Base-by-base conservation (phyloP, 331 rosid species). In the Quercus lobata region DNA sequence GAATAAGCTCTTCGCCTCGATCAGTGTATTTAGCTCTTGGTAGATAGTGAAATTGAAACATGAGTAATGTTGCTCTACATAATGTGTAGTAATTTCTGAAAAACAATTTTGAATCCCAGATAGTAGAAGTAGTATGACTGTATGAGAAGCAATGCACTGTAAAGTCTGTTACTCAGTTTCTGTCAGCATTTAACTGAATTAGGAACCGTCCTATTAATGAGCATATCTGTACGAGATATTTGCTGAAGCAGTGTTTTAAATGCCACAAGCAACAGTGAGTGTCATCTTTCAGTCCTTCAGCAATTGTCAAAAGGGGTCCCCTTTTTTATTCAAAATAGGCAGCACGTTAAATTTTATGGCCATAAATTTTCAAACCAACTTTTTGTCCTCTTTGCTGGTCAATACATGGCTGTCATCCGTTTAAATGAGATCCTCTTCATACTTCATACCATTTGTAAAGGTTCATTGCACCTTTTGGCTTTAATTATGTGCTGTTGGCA, bases 191-290 rank as follows among this genome's bases (percentile, higher is more conserved):
- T 17, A 77, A 27, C 73, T 68, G 57, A 18, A 80, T 85, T 83
- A 87, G 90, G 86, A 91, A 80, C 93, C 94, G 92, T 6, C 90
- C 90, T 41, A 87, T 91, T 69, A 93, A 91, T 91, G 87, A 78
- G 78, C 69, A 25, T 6, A 73, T 77, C 79, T 74, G 30, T 18
- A 4, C 21, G 71, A 74, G 61, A 66, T 77, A 32, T 44, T 74
- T 37, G 35, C 3, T 32, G 16, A 16, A 18, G 0, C 1, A n/a
- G 79, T 22, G 27, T 62, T 83, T 8, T n/a, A 21, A 21, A 60
- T 62, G 71, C 83, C 62, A 60, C 78, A 82, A 61, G 84, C 15
- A 84, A 82, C 68, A 44, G 16, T 82, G n/a, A 18, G 74, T 77
- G 78, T 69, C 55, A n/a, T 71, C 55, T 41, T 49, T 14, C 55